Conservation (phyloP, 225 moss, liverwort and hornwort genomes). For the Pseudoscleropodium purum region DNA sequence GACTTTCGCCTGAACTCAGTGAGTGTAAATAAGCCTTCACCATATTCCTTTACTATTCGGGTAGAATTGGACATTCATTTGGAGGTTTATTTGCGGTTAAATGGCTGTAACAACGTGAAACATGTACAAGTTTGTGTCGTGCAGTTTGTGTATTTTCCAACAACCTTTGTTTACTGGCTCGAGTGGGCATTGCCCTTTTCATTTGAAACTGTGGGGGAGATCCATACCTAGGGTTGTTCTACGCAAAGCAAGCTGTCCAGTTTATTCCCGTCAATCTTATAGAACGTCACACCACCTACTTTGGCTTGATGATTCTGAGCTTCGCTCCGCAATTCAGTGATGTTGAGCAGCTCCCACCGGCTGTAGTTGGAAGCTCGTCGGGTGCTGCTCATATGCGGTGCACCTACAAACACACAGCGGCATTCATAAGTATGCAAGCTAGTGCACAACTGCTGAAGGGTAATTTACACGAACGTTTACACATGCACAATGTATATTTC, state of each 20-base stretch:
- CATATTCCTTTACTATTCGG: neutral
- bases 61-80: neutral
- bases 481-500: too few species aligned
- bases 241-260: conserved; percentile 38
- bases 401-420: neutral
- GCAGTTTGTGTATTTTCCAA: neutral
- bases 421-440: neutral
- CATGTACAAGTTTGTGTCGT: neutral
- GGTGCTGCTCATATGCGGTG: conserved; percentile 14
- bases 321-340: conserved; percentile 11
- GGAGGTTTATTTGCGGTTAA: neutral
- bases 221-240: neutral
- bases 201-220: neutral
- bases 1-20: neutral
- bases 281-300: conserved; percentile 31
- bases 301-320: conserved; percentile 26
- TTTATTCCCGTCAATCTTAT: conserved; percentile 45
- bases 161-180: neutral
- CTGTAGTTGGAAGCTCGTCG: conserved; percentile 31
- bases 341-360: conserved; percentile 33
- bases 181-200: neutral
- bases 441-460: neutral
- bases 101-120: neutral
- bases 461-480: too few species aligned
- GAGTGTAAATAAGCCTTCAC: neutral